phyloP scores from a whole-genome alignment of 805 yeast species.

The Deakozyma indianensis region DNA sequence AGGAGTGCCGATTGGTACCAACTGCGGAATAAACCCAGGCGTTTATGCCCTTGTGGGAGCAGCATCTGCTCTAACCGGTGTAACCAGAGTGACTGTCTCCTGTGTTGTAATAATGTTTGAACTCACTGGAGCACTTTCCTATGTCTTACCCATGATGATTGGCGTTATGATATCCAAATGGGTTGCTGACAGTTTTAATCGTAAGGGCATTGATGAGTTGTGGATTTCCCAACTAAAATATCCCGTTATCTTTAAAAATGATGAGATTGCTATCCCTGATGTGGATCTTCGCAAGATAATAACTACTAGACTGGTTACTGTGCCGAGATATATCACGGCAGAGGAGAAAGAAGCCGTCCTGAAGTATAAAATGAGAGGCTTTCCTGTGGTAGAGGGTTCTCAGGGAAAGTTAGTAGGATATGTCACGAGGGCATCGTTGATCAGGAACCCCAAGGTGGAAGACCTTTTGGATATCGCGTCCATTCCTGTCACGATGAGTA shows the following conservation, averaged over 20 bases:
- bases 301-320: slow-evolving; percentile 12
- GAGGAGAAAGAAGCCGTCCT: slow-evolving; percentile 21
- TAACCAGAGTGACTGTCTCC: slow-evolving; percentile 65
- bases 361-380: slow-evolving; percentile 22
- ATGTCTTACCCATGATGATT: slow-evolving; percentile 74
- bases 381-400: slow-evolving; percentile 29
- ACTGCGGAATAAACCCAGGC: slow-evolving; percentile 60
- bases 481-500: slow-evolving; percentile 19
- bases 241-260: slow-evolving; percentile 29
- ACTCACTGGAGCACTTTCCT: slow-evolving; percentile 72
- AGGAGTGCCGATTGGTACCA: slow-evolving; percentile 2
- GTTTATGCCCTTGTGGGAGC: slow-evolving; percentile 85
- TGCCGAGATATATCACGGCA: slow-evolving; percentile 18
- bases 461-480: slow-evolving; percentile 12
- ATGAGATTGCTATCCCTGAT: slow-evolving; percentile 28
- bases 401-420: slow-evolving; percentile 29
- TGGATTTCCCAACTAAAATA: slow-evolving; percentile 31
- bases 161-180: slow-evolving; percentile 66
- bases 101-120: slow-evolving; percentile 73
- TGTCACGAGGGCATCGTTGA: slow-evolving; percentile 20
- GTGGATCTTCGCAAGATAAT: slow-evolving; percentile 23
- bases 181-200: slow-evolving; percentile 48
- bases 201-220: slow-evolving; percentile 47
- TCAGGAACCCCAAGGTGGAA: slow-evolving; percentile 5
- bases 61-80: slow-evolving; percentile 67